Evolutionary conservation across 345 rosid genomes (phyloP), one percentile per base, ranked within the genome.

Genomic region (Adansonia digitata): DNA sequence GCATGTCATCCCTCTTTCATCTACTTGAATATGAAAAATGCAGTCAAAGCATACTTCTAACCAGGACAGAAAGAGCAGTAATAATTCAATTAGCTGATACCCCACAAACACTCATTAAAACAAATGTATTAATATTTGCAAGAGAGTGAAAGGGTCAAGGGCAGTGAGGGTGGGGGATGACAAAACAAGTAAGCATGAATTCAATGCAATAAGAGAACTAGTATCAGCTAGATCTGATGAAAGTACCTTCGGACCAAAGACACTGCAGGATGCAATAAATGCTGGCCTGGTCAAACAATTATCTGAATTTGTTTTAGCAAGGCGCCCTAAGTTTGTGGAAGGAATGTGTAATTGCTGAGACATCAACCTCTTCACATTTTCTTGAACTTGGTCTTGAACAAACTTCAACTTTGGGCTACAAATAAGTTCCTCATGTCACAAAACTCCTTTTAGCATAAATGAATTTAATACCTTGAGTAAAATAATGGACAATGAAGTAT

Each of bases 361-460:
- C 98, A 94, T 92, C 81, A 90, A 81, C 78, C 72, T 85, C 84
- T 87, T 90, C 74, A 91, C 98, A 70, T 88, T 83, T 81, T 92
- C 94, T 83, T 87, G 93, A 75, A 92, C 84, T 76, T 83, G 86
- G 60, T 60, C 80, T 80, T 90, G 93, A 69, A 94, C 86, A 72
- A 79, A 83, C 80, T 81, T 87, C 85, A 94, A 77, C 84, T 88
- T 92, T 65, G 89, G 78, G 85, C 98, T 94, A 67, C 70, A 84
- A 15, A 15, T 78, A 48, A 60, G 70, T 65, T 59, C 63, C 56
- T 22, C 10, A 52, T 11, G 31, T 55, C 63, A 46, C 20, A 78
- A 24, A 48, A 53, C 29, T 14, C 67, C 34, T 39, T 75, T 76
- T 72, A 76, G 52, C 71, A 75, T 72, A 57, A 11, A 52, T 45